Base-by-base conservation (phyloP, 2,329 filamentous ascomycete species). In the Epichloe hybrida region DNA sequence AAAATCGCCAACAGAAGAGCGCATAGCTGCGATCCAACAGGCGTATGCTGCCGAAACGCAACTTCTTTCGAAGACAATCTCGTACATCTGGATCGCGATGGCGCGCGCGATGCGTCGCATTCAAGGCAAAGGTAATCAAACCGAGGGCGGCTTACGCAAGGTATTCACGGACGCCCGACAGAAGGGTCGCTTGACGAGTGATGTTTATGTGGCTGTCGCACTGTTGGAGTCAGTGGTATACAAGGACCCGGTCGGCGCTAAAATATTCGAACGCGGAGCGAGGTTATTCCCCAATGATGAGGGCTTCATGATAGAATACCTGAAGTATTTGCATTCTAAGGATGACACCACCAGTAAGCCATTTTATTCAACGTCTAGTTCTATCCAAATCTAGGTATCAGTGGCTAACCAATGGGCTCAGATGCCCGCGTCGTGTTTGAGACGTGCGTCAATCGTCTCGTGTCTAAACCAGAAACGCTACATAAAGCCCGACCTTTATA, bases 391-490 rank as follows among this genome's bases (percentile, higher is more conserved):
- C 23, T n/a, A 20, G 3, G 15, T 7, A 6, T 41, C 42, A 21
- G 44, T 12, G 45, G 43, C 59, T 65, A 45, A 62, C 53, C 13
- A 13, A 50, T 41, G 5, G 17, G 7, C 20, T 36, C 58, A 90
- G 89, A 98, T 75, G 93, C 93, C 36, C 81, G 93, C 57, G 90
- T 93, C 9, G 89, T 96, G 2, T 98, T 98, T 61, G 93, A 97
- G 65, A 96, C 90, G 15, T 89, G 90, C 15, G 87, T 96, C 53
- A 87, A 85, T 62, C 84, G 84, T 54, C 77, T 97, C 42, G 79
- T 85, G 7, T 77, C 84, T 23, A 93, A 90, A 57, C 80, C 86
- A 0, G 86, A 89, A 57, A 80, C 80, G 11, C 70, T 84, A 1
- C 69, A 75, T 50, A 93, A 89, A 62, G 81, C 90, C 8, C 94